Conservation (phyloP, 2,329 filamentous ascomycete genomes). For the Xylariaceae sp. region DNA sequence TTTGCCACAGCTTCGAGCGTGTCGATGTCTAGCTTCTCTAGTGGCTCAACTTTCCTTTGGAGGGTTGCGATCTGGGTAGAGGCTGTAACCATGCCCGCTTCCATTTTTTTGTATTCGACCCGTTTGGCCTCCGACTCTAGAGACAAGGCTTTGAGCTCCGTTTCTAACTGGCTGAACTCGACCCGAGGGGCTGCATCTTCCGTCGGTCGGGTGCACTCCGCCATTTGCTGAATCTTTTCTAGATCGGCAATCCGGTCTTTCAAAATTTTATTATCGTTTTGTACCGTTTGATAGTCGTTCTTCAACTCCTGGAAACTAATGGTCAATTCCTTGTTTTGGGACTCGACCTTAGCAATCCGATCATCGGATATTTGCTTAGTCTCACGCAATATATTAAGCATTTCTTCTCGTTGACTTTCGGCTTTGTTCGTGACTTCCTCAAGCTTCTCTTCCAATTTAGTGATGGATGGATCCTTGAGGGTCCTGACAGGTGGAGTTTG, state of each 20-base stretch:
- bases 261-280: not conserved
- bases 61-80: no score
- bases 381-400: conserved; percentile 7
- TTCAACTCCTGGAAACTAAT: not conserved
- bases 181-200: no score
- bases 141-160: no score
- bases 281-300: not conserved
- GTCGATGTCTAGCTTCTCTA: no score
- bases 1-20: no score
- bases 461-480: conserved; percentile 4
- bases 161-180: no score
- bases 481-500: conserved; percentile 4
- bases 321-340: not conserved
- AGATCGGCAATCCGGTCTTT: not conserved
- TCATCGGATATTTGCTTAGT: conserved; percentile 3
- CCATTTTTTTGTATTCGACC: no score
- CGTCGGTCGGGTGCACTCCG: no score
- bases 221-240: no score
- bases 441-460: conserved; percentile 18
- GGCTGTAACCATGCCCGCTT: no score
- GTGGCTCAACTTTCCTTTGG: no score
- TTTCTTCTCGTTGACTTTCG: conserved; percentile 13
- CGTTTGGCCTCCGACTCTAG: no score
- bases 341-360: not conserved
- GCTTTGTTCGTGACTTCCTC: conserved; percentile 12